A percentile compares a stretch with the other conserved stretches of the same genome.
phyloP scores from a whole-genome alignment of 202 grass and related monocot genomes.

The Musa balbisiana region DNA sequence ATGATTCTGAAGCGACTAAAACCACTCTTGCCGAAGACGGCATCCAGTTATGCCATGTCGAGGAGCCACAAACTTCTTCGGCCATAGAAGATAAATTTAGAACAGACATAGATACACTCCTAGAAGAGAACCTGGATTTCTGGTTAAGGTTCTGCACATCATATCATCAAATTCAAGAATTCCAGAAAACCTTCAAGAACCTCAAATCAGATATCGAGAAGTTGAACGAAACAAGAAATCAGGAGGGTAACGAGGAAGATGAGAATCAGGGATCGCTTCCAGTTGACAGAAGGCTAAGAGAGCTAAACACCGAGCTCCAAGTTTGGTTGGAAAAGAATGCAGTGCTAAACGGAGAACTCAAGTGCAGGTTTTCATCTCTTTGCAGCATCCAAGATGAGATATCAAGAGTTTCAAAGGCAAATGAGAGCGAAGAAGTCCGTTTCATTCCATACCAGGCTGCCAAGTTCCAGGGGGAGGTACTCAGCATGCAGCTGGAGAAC shows the following conservation, averaged over 20 bases:
- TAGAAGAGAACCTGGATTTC: constrained; percentile 13
- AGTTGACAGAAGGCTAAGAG: neutral
- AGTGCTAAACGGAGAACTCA: constrained; percentile 62
- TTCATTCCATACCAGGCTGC: constrained; percentile 69
- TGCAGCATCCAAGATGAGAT: constrained; percentile 69
- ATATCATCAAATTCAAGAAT: constrained; percentile 7
- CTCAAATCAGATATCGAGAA: neutral
- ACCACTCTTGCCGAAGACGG: neutral
- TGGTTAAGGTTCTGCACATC: constrained; percentile 5
- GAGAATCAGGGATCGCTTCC: neutral
- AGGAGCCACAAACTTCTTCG: neutral
- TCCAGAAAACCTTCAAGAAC: neutral
- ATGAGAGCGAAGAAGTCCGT: constrained; percentile 36
- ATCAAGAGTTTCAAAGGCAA: constrained; percentile 43
- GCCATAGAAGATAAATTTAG: neutral
- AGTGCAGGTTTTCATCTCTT: too few relatives aligned
- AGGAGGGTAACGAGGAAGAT: neutral
- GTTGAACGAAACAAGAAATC: neutral
- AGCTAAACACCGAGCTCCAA: constrained; percentile 86
- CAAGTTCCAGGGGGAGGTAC: constrained; percentile 88
- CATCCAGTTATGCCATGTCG: too few relatives aligned
- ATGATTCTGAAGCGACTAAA: neutral
- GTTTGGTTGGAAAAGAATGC: constrained; percentile 92
- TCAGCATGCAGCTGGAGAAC: constrained; percentile 93
- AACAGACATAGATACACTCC: constrained; percentile 3